Evolutionary conservation across 1,284 basidiomycete genomes (phyloP).

Genomic region (Irpex sp.): DNA sequence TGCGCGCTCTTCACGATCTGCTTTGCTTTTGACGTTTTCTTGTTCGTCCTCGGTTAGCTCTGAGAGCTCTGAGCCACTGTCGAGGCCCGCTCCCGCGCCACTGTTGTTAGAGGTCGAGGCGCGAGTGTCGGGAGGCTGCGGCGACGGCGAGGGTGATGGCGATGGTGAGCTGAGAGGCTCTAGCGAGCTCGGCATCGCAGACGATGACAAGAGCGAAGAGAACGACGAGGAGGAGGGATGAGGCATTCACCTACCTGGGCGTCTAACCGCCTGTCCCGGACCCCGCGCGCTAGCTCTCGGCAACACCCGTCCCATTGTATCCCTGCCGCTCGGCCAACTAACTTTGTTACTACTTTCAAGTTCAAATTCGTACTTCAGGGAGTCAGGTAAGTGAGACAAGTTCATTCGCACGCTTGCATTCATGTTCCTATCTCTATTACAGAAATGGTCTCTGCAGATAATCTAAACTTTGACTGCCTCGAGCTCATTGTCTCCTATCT

Average conservation of each 20-base stretch:
- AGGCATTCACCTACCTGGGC: slow-evolving; percentile 2
- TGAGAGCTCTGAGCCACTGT: slow-evolving; percentile 70
- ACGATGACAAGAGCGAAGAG: slow-evolving; percentile 21
- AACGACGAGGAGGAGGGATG: slow-evolving; percentile 5
- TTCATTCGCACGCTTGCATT: neutral
- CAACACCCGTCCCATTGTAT: neutral
- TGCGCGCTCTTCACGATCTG: slow-evolving; percentile 16
- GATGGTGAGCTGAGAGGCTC: slow-evolving; percentile 58
- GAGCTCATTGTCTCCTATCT: slow-evolving; percentile 55
- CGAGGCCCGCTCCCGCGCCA: slow-evolving; percentile 33
- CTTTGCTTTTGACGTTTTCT: slow-evolving; percentile 31
- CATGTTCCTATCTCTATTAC: neutral
- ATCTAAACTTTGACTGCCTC: slow-evolving; percentile 63
- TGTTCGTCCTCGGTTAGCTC: slow-evolving; percentile 78
- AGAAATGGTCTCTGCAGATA: slow-evolving; percentile 58
- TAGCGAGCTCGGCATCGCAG: slow-evolving; percentile 49
- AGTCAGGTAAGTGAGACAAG: neutral
- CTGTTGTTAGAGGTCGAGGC: slow-evolving; percentile 19
- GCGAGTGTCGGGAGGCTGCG: slow-evolving; percentile 16
- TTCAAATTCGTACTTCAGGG: neutral
- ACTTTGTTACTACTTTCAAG: neutral
- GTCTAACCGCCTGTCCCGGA: neutral
- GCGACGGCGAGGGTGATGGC: slow-evolving; percentile 34
- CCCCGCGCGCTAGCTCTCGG: neutral
- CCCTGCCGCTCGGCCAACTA: neutral